A percentile compares a stretch with the other conserved stretches of the same genome.
Conservation (phyloP, 2,329 filamentous ascomycete genomes). For the Chaetomiaceae sp. region DNA sequence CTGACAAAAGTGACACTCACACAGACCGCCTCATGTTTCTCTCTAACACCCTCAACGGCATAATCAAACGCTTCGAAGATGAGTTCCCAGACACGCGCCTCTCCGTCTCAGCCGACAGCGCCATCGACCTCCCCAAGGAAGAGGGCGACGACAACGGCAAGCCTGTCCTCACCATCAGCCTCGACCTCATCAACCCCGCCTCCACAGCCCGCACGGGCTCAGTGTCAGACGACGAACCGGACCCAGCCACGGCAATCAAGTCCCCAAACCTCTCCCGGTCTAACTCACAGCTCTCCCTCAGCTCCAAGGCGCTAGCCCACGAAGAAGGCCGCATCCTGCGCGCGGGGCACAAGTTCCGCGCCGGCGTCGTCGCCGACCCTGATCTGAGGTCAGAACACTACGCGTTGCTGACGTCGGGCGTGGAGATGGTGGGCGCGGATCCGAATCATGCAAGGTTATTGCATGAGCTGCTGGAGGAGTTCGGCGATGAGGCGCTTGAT, state of each 20-base stretch:
- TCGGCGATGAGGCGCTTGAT: slow-evolving; percentile 56
- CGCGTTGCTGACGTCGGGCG: slow-evolving; percentile 42
- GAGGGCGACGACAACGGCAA: background rate
- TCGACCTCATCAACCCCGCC: slow-evolving; percentile 10
- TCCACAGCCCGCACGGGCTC: slow-evolving; percentile 8
- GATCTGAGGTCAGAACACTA: slow-evolving; percentile 46
- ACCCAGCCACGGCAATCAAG: slow-evolving; percentile 40
- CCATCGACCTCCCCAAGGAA: slow-evolving; percentile 22
- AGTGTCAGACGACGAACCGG: slow-evolving; percentile 43
- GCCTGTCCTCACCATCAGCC: slow-evolving; percentile 12
- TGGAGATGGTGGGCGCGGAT: slow-evolving; percentile 48
- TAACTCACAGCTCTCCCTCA: slow-evolving; percentile 48
- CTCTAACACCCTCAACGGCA: slow-evolving; percentile 79
- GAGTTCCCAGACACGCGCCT: slow-evolving; percentile 86
- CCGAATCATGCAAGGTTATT: slow-evolving; percentile 51
- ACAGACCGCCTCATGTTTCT: slow-evolving; percentile 78
- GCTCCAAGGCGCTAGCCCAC: slow-evolving; percentile 49
- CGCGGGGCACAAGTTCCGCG: slow-evolving; percentile 53
- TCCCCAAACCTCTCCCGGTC: slow-evolving; percentile 44
- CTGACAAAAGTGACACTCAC: too few relatives aligned
- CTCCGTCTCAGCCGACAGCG: slow-evolving; percentile 27
- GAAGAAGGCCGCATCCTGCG: slow-evolving; percentile 56
- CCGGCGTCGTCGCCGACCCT: slow-evolving; percentile 36
- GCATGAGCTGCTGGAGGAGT: slow-evolving; percentile 57
- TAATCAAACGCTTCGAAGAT: slow-evolving; percentile 93